phyloP scores from a whole-genome alignment of 2,329 filamentous ascomycete genomes.

The Mollisiaceae sp. region DNA sequence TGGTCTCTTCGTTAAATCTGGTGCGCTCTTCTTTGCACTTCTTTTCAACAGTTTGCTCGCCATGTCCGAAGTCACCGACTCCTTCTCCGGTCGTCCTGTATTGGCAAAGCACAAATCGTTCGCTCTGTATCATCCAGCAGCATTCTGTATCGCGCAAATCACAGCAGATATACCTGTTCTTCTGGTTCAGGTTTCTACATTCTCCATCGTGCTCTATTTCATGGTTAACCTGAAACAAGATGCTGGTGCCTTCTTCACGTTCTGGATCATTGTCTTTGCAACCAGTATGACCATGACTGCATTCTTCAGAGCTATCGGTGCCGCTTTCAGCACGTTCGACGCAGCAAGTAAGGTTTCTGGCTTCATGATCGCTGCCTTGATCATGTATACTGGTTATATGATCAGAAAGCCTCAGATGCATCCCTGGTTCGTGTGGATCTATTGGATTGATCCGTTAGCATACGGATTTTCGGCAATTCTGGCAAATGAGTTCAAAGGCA shows the following conservation, averaged over 20 bases:
- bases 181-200: constrained; percentile 61
- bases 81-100: constrained; percentile 64
- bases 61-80: constrained; percentile 69
- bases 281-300: constrained; percentile 63
- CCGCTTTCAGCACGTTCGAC: constrained; percentile 61
- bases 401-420: constrained; percentile 67
- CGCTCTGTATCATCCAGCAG: constrained; percentile 61
- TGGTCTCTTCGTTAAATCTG: constrained; percentile 68
- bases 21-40: constrained; percentile 67
- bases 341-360: constrained; percentile 63
- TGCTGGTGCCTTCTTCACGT: constrained; percentile 65
- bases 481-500: constrained; percentile 70
- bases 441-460: constrained; percentile 64
- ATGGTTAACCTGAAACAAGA: constrained; percentile 61
- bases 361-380: constrained; percentile 53
- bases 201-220: constrained; percentile 65
- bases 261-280: constrained; percentile 58
- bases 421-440: constrained; percentile 30
- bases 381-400: constrained; percentile 69
- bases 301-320: constrained; percentile 61
- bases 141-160: constrained; percentile 63
- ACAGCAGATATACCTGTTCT: constrained; percentile 60
- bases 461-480: constrained; percentile 73
- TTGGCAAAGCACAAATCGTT: constrained; percentile 64
- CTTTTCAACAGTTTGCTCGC: constrained; percentile 66